Base-by-base conservation (phyloP, 2,329 filamentous ascomycete genomes). In the Fusarium mangiferae region DNA sequence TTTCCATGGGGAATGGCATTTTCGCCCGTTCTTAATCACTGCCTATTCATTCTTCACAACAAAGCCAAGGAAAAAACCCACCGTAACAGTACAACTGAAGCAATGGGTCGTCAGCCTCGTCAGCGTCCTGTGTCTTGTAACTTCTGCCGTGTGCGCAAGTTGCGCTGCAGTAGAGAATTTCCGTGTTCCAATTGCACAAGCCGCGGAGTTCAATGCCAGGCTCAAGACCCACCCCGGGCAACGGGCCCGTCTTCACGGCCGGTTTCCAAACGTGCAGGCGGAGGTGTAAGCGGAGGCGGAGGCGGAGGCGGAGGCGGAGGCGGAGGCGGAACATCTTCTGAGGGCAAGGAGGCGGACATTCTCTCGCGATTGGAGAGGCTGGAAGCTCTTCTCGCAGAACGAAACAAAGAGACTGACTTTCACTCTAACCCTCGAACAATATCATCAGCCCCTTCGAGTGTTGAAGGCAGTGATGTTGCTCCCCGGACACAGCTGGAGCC, bases 121-220 rank as follows among this genome's bases (percentile, higher is more conserved):
- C 80, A 81, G 64, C 78, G 81, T 20, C 80, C 81, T 42, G 76
- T 82, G 44, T 82, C 81, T 42, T 82, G 81, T 57, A 77, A 80
- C 62, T 77, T 82, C 59, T 82, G 81, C 68, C 76, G 81, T 60
- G 73, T 78, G 55, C 81, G 80, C 63, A 83, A 83, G 74, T 68
- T 83, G 48, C 78, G 81, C 44, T 83, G 81, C 74, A 83, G 81
- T 61, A 79, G 81, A 45, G 74, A 80, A 54, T 82, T 82, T 57
- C 81, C 81, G 6, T 83, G 81, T 68, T 77, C 78, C 55, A 83
- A 83, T 75, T 83, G 81, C 69, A 80, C 79, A 55, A 79, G 78
- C 67, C 80, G 81, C 70, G 81, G 81, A 68, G 73, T 82, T 30
- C 70, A 73, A 26, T 83, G 81, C 70, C 78, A 77, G 35, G 59